Base-by-base conservation (phyloP, 257 asterid genomes). In the Misopates orontium region DNA sequence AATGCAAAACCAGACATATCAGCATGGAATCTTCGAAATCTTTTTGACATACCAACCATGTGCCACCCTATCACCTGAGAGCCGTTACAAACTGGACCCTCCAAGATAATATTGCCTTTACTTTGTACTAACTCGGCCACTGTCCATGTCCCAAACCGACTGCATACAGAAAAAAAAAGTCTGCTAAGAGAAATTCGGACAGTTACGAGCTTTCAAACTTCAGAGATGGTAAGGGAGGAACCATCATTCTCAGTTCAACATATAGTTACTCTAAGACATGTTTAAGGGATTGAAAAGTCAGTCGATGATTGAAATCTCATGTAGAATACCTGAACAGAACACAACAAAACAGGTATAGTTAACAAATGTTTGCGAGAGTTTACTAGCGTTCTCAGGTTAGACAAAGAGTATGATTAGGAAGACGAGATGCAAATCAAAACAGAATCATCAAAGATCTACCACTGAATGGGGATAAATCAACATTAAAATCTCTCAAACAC, bases 31-130 rank as follows among this genome's bases (percentile, higher is more conserved):
- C 94, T 80, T 64, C 77, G 60, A 13, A 45, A 66, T 59, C 72
- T 62, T 58, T 69, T 75, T 52, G 65, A 51, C 65, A 48, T 49
- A 62, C 75, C 80, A 60, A 41, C 72, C 15, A 75, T 48, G 44
- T 87, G 97, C 97, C 97, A 90, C 58, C 97, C 97, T 36, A 72
- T 70, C 42, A 90, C 87, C 76, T 73, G 79, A 50, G 94, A 75
- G 60, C 85, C 80, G 31, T 85, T 82, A 73, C 97, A 89, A 63
- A 89, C 67, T 31, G 97, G 97, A 73, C 97, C 97, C 52, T 85
- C 87, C 13, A 80, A 72, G 56, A 75, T 48, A 42, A 74, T 66
- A 7, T 76, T 23, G 23, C 53, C 82, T 64, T 70, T 49, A 62
- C 71, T 72, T 48, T 71, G 85, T 18, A 54, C 85, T 62, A 90